phyloP scores from a whole-genome alignment of 1,139 yeast genomes.

The Pichia sp. region DNA sequence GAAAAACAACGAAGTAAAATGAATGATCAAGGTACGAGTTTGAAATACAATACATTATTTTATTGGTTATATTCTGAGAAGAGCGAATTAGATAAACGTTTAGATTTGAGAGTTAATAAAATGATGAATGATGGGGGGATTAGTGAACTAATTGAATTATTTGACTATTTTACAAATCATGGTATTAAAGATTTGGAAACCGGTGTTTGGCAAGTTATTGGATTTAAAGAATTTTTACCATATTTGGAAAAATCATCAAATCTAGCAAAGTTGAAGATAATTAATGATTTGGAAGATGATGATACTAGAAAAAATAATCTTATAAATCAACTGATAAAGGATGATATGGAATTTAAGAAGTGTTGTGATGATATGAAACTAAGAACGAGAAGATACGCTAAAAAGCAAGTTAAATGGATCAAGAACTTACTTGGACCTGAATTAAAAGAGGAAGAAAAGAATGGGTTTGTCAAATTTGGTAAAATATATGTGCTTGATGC shows the following conservation, averaged over 20 bases:
- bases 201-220: conserved; percentile 94
- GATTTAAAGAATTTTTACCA: conserved; percentile 87
- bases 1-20: conserved; percentile 42
- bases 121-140: conserved; percentile 71
- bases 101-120: conserved; percentile 73
- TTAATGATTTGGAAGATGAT: neutral
- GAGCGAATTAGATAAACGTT: conserved; percentile 48
- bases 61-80: conserved; percentile 84
- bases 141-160: conserved; percentile 59
- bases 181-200: conserved; percentile 40
- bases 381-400: conserved; percentile 81
- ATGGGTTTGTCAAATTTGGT: conserved; percentile 51
- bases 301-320: neutral
- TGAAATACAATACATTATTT: conserved; percentile 61
- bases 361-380: conserved; percentile 75
- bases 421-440: conserved; percentile 62
- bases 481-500: conserved; percentile 69
- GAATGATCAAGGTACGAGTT: conserved; percentile 36
- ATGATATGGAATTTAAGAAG: conserved; percentile 30
- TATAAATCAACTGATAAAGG: conserved; percentile 5
- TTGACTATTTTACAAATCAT: conserved; percentile 32
- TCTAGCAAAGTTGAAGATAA: conserved; percentile 15
- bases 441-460: conserved; percentile 44
- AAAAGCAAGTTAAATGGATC: conserved; percentile 91
- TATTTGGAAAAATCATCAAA: conserved; percentile 41